These are phyloP conservation scores for Phyllosticta capitalensis DNA, from an alignment of 2,329 filamentous ascomycete genomes.

Conservation along the genomic window DNA sequence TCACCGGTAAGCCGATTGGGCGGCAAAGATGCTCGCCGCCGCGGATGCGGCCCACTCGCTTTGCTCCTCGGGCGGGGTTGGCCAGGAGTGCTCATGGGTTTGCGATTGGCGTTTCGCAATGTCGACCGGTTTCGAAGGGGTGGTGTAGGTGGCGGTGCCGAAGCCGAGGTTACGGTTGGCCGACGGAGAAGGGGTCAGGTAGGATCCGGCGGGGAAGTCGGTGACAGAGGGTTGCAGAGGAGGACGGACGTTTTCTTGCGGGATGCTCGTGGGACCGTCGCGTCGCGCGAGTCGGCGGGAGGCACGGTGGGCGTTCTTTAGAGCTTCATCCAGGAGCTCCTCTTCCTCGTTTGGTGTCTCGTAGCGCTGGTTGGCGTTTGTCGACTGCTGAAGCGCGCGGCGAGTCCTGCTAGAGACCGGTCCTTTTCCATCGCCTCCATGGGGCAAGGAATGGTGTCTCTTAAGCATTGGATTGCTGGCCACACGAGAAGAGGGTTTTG, in stretches of 20 bases:
- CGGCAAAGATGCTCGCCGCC: conserved; percentile 54
- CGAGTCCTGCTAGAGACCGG: conserved; percentile 74
- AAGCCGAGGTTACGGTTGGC: conserved; percentile 76
- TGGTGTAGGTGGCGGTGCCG: conserved; percentile 50
- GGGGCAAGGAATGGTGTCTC: conserved; percentile 36
- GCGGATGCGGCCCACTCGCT: conserved; percentile 82
- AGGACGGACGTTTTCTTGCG: conserved; percentile 29
- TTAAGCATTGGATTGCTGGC: conserved; percentile 39
- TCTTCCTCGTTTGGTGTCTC: conserved; percentile 96
- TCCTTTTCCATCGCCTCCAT: conserved; percentile 18
- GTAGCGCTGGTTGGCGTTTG: conserved; percentile 71
- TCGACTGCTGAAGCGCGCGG: conserved; percentile 59
- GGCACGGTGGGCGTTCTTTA: conserved; percentile 66
- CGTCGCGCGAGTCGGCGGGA: conserved; percentile 58
- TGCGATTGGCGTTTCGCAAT: conserved; percentile 49
- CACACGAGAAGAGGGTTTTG: conserved; percentile 26
- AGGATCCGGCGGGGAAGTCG: conserved; percentile 52
- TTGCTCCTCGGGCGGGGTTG: conserved; percentile 90
- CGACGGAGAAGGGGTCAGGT: conserved; percentile 67
- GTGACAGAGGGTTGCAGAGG: conserved; percentile 54
- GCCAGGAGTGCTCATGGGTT: conserved; percentile 60
- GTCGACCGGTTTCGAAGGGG: conserved; percentile 62
- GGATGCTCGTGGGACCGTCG: conserved; percentile 11
- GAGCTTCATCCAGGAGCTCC: conserved; percentile 82
- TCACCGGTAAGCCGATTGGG: conserved; percentile 26